Conservation (phyloP, 495 filamentous ascomycete genomes). For the Aspergillus wentii region DNA sequence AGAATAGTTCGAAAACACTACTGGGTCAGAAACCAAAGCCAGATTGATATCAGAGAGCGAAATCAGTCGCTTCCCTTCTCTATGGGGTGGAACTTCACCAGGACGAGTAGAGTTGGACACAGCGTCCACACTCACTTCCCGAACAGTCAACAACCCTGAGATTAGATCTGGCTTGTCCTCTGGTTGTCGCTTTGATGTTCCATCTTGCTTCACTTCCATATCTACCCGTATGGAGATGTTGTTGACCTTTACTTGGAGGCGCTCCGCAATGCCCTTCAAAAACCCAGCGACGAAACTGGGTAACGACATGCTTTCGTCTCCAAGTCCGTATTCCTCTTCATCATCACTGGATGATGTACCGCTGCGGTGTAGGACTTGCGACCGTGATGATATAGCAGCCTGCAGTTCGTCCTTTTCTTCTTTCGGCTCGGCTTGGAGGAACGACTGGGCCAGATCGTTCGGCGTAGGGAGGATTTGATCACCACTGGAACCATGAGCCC, state of each 20-base stretch:
- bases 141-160: slow-evolving; percentile 60
- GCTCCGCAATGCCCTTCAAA: slow-evolving; percentile 75
- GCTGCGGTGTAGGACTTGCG: slow-evolving; percentile 35
- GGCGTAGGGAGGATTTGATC: slow-evolving; percentile 58
- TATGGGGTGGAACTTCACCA: slow-evolving; percentile 18
- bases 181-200: slow-evolving; percentile 31
- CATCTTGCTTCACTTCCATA: slow-evolving; percentile 44
- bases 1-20: slow-evolving; percentile 63
- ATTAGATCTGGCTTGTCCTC: slow-evolving; percentile 45
- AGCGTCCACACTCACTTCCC: slow-evolving; percentile 61
- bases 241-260: slow-evolving; percentile 65
- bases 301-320: slow-evolving; percentile 68
- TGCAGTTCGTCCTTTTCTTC: slow-evolving; percentile 73
- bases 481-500: slow-evolving; percentile 10
- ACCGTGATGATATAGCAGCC: slow-evolving; percentile 66
- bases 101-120: slow-evolving; percentile 41
- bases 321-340: slow-evolving; percentile 59
- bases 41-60: slow-evolving; percentile 58
- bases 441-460: slow-evolving; percentile 81
- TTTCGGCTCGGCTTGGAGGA: slow-evolving; percentile 73
- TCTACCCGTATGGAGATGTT: slow-evolving; percentile 64
- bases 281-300: slow-evolving; percentile 80
- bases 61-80: slow-evolving; percentile 62
- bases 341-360: slow-evolving; percentile 49
- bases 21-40: slow-evolving; percentile 65